Conservation (phyloP, 169 alveolate species). For the Plasmodium fragile region DNA sequence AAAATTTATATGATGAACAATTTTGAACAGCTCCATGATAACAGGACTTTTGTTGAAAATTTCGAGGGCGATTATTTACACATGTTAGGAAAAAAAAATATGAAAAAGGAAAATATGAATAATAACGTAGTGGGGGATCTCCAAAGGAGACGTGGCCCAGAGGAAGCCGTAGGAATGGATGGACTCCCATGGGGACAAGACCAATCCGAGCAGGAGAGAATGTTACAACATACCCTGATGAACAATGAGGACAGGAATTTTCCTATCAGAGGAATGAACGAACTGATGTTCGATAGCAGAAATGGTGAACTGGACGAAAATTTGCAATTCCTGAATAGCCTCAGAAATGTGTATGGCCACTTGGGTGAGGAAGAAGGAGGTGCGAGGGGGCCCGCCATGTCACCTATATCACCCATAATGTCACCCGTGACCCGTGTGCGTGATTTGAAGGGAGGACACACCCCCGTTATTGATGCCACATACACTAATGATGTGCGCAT, state of each 20-base stretch:
- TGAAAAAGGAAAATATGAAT: neutral
- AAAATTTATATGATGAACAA: constrained; percentile 1
- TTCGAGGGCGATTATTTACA: constrained; percentile 10
- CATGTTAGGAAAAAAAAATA: constrained; percentile 6
- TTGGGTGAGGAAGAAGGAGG: neutral
- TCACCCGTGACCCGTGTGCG: neutral
- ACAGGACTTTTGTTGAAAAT: constrained; percentile 3
- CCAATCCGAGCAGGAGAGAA: neutral
- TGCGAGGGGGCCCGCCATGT: neutral
- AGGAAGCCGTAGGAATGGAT: neutral
- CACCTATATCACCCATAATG: neutral
- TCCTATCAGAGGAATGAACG: neutral
- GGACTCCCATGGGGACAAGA: neutral
- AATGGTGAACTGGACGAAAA: neutral
- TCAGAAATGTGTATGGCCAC: neutral
- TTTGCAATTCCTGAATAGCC: neutral
- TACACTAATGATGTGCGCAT: neutral
- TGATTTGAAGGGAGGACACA: neutral
- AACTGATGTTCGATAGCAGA: neutral
- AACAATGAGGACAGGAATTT: neutral
- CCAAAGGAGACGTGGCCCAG: neutral
- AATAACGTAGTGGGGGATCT: neutral
- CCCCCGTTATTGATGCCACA: neutral
- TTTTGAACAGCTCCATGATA: constrained; percentile 12
- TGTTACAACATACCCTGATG: neutral